phyloP scores from a whole-genome alignment of 2,329 filamentous ascomycete genomes.

The Shiraia sp. region DNA sequence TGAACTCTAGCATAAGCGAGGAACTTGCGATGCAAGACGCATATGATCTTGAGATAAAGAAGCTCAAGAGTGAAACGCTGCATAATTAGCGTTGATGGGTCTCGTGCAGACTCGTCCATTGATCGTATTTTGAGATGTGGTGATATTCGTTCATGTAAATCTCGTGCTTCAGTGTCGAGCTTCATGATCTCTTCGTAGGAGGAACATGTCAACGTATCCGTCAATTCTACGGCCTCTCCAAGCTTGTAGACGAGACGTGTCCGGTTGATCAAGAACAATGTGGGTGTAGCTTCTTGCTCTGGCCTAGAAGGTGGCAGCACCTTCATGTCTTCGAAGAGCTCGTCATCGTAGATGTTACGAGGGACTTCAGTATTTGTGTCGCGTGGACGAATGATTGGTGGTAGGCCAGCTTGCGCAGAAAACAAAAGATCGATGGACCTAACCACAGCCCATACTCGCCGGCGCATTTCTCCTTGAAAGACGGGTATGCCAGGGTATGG shows the following conservation, averaged over 20 bases:
- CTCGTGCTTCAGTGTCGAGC: slow-evolving; percentile 61
- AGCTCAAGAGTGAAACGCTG: slow-evolving; percentile 83
- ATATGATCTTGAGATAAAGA: slow-evolving; percentile 85
- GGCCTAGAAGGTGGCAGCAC: slow-evolving; percentile 69
- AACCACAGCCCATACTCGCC: slow-evolving; percentile 68
- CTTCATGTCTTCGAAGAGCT: slow-evolving; percentile 71
- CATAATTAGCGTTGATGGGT: slow-evolving; percentile 71
- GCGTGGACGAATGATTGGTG: slow-evolving; percentile 70
- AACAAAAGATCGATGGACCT: slow-evolving; percentile 76
- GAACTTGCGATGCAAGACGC: slow-evolving; percentile 86
- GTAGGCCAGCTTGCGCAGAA: slow-evolving; percentile 69
- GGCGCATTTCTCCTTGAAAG: slow-evolving; percentile 74
- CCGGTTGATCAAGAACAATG: slow-evolving; percentile 79
- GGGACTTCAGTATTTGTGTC: slow-evolving; percentile 77
- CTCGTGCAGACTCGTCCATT: slow-evolving; percentile 72
- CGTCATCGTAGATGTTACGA: slow-evolving; percentile 79
- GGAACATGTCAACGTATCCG: slow-evolving; percentile 64
- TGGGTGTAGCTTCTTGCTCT: slow-evolving; percentile 71
- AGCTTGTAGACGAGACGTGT: slow-evolving; percentile 69
- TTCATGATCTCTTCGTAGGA: slow-evolving; percentile 66
- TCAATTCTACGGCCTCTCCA: slow-evolving; percentile 70
- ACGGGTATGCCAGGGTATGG: slow-evolving; percentile 73
- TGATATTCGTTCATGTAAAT: slow-evolving; percentile 68
- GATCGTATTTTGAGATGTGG: slow-evolving; percentile 77
- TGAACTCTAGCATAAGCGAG: slow-evolving; percentile 74